A percentile compares a stretch with the other conserved stretches of the same genome.
Evolutionary conservation across 148 eudicot species (phyloP).

Genomic region (Persicaria maculosa): DNA sequence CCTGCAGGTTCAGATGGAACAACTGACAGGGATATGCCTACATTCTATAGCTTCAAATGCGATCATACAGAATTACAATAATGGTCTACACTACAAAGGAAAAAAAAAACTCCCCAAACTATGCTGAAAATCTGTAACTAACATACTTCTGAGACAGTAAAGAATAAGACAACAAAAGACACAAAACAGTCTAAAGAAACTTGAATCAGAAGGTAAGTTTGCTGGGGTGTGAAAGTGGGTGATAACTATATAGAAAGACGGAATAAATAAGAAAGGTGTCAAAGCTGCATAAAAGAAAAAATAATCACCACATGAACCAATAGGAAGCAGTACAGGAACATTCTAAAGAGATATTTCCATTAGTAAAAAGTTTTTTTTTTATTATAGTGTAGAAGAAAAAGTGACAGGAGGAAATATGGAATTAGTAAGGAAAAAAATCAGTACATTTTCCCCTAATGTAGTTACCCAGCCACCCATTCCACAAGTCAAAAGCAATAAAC

Average conservation of each 20-base stretch:
- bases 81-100: too few species aligned
- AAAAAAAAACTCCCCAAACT: too few species aligned
- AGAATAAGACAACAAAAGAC: too few species aligned
- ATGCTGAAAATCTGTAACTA: too few species aligned
- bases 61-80: too few species aligned
- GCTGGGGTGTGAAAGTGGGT: neutral
- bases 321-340: neutral
- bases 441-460: neutral
- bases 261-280: neutral
- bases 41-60: too few species aligned
- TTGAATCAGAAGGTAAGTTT: too few species aligned
- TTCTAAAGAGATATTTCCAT: neutral
- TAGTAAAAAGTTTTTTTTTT: neutral
- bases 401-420: neutral
- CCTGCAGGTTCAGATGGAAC: too few species aligned
- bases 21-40: too few species aligned
- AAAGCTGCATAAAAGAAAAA: neutral
- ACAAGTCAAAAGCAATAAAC: neutral
- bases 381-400: neutral
- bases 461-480: neutral
- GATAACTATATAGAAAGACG: neutral
- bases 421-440: neutral
- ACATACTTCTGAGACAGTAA: too few species aligned
- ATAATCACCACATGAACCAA: neutral
- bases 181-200: too few species aligned